Evolutionary conservation across 257 asterid species (phyloP), one percentile per base, ranked within the genome.

Genomic region (Phtheirospermum japonicum): DNA sequence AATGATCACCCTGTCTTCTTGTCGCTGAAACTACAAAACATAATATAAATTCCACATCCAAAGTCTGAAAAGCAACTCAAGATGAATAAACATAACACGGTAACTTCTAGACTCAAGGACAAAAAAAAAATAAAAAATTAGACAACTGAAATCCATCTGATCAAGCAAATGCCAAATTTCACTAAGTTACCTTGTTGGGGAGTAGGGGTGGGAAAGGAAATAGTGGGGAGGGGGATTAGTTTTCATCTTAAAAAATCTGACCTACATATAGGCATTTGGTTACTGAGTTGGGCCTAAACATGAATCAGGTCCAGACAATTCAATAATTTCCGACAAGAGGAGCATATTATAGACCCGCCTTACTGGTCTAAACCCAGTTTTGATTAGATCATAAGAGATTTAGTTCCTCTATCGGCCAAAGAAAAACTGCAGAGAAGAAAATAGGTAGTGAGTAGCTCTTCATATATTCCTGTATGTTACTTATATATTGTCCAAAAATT

Each of bases 1-100:
- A 65, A 93, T 93, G 70, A 89, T 89, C 42, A 89, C 97, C 61
- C 97, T 76, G 67, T 89, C 99, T 79, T 93, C 99, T 70, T 89
- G 83, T 58, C 96, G 79, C 99, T 89, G 86, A 69, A 60, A 72
- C 19, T 57, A 74, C 20, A 68, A 74, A 60, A 61, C 11, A 17
- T 17, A 7, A 39, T 18, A 36, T 23, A 7, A 55, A 8, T 60
- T 42, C 55, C 65, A 51, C 59, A 4, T 23, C 49, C 37, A 46
- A 53, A 42, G 16, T 53, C 53, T 19, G 62, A 62, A 40, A 40
- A 36, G 31, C 40, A 57, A 42, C 56, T 59, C 40, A 26, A 46
- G 49, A 12, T 40, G 8, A 65, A 43, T 52, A 32, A 55, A 40
- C 48, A 43, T 14, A 64, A 63, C 12, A 31, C 17, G 26, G 30